Evolutionary conservation across 768 basidiomycete genomes (phyloP).

Genomic region (Calvatia gigantea): DNA sequence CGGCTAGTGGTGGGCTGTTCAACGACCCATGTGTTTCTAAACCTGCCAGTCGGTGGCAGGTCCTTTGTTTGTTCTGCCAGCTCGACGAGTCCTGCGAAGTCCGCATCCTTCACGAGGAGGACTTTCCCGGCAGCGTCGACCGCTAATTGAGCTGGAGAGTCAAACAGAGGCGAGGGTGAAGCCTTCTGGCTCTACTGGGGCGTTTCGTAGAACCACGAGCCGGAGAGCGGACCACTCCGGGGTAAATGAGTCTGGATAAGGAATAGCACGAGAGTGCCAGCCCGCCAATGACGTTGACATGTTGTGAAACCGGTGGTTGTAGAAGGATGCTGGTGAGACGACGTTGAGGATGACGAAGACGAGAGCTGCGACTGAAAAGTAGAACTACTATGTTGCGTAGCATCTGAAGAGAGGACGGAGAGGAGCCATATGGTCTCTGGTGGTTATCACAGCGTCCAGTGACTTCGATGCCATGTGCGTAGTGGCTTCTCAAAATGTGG

Average conservation of each 20-base stretch:
- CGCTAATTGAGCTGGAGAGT: slow-evolving; percentile 16
- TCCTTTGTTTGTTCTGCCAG: slow-evolving; percentile 19
- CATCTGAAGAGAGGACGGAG: not conserved
- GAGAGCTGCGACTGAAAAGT: not conserved
- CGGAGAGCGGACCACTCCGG: slow-evolving; percentile 25
- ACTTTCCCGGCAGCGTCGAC: slow-evolving; percentile 31
- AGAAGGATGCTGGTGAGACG: not conserved
- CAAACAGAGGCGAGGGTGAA: slow-evolving; percentile 34
- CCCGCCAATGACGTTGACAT: slow-evolving; percentile 21
- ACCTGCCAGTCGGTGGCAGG: slow-evolving; percentile 25
- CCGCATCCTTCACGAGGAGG: slow-evolving; percentile 20
- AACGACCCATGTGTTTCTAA: slow-evolving; percentile 34
- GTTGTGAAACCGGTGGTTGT: not conserved
- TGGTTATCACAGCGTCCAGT: too few relatives aligned
- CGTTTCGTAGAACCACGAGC: slow-evolving; percentile 30
- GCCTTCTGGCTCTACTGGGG: slow-evolving; percentile 29
- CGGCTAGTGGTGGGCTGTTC: slow-evolving; percentile 26
- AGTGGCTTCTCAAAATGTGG: too few relatives aligned
- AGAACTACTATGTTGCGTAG: not conserved
- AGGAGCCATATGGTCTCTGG: slow-evolving; percentile 7
- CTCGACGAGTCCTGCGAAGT: slow-evolving; percentile 23
- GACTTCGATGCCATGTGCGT: too few relatives aligned
- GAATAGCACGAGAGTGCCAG: slow-evolving; percentile 28
- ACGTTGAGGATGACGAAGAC: not conserved
- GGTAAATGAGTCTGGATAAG: slow-evolving; percentile 21